Conservation (phyloP, 2,329 filamentous ascomycete species). For the Volutella citrinella region DNA sequence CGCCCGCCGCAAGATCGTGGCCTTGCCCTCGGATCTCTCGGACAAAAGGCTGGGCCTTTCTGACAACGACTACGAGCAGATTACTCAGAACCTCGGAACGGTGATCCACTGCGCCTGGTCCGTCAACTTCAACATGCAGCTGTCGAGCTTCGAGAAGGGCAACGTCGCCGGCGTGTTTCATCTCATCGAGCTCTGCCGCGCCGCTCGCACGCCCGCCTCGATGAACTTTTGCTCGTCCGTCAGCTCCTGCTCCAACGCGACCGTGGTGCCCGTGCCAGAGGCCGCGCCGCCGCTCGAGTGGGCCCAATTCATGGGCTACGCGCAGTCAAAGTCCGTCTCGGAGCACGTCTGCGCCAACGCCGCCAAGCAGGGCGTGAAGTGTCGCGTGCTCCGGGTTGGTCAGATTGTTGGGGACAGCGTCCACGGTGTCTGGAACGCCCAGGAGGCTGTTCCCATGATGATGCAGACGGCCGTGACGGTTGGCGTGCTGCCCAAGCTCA, state of each 20-base stretch:
- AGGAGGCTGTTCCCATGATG: slow-evolving; percentile 51
- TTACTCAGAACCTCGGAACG: slow-evolving; percentile 32
- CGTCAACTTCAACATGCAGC: slow-evolving; percentile 54
- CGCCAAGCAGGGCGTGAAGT: slow-evolving; percentile 27
- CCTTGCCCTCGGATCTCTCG: slow-evolving; percentile 15
- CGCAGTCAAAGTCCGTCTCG: slow-evolving; percentile 37
- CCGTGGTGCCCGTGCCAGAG: slow-evolving; percentile 35
- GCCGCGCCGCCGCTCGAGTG: slow-evolving; percentile 30
- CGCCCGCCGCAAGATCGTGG: slow-evolving; percentile 22
- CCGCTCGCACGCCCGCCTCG: slow-evolving; percentile 11
- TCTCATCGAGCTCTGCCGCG: slow-evolving; percentile 39
- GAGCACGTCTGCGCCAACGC: slow-evolving; percentile 38
- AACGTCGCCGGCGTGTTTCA: slow-evolving; percentile 44
- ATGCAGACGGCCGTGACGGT: slow-evolving; percentile 43
- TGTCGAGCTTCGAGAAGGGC: slow-evolving; percentile 47
- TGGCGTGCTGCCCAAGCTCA: slow-evolving; percentile 43
- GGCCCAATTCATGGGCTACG: slow-evolving; percentile 42
- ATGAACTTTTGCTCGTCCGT: slow-evolving; percentile 54
- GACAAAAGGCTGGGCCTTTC: slow-evolving; percentile 12
- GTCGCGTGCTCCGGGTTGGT: slow-evolving; percentile 43
- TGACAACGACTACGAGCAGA: slow-evolving; percentile 25
- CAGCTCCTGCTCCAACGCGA: slow-evolving; percentile 37
- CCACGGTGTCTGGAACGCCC: slow-evolving; percentile 47
- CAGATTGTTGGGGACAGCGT: slow-evolving; percentile 47
- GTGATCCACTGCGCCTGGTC: slow-evolving; percentile 53